Base-by-base conservation (phyloP, 768 basidiomycete species). In the Xanthoconium stramineum region DNA sequence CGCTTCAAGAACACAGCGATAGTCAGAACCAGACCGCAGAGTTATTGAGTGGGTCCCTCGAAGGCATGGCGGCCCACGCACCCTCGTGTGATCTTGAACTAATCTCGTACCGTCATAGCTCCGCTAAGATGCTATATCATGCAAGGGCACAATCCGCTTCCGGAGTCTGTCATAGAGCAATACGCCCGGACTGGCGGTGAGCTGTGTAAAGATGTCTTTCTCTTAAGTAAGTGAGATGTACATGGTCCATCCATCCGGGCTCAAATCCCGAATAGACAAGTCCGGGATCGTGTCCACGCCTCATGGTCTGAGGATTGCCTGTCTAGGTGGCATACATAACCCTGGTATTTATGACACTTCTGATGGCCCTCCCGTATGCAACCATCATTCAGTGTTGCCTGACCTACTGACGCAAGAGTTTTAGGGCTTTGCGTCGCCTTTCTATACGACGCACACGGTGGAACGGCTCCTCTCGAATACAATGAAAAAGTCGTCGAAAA, bases 101-200 rank as follows among this genome's bases (percentile, higher is more conserved):
- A 50, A 65, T 59, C 51, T 60, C 38, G 56, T 61, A 33, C 17
- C 45, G n/a, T 52, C 53, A 55, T 61, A 96, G 92, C 85, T 30
- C 91, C 95, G 12, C 74, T 96, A 17, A 89, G 91, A 65, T 94
- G 92, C 63, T 98, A 96, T 74, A 85, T 97, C 55, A 94, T 94
- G 83, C 86, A 94, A 68, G 95, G 95, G 17, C 82, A 85, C 51
- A 75, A 84, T 60, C 83, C 88, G 2, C 71, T 98, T 14, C 93
- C 94, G 6, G 76, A 80, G 44, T 69, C 75, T 29, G 85, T 97
- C 17, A 81, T 91, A 55, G 84, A 87, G 59, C 88, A 85, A 68
- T 88, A 91, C 65, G 79, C 83, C 19, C 80, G 83, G 69, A 87
- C 85, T 3, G 85, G 86, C 2, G 92, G 91, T 38, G 86, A 94